A percentile compares a stretch with the other conserved stretches of the same genome.
These are phyloP conservation scores for Nemania diffusa DNA, from an alignment of 2,329 filamentous ascomycete species.

Conservation along the genomic window DNA sequence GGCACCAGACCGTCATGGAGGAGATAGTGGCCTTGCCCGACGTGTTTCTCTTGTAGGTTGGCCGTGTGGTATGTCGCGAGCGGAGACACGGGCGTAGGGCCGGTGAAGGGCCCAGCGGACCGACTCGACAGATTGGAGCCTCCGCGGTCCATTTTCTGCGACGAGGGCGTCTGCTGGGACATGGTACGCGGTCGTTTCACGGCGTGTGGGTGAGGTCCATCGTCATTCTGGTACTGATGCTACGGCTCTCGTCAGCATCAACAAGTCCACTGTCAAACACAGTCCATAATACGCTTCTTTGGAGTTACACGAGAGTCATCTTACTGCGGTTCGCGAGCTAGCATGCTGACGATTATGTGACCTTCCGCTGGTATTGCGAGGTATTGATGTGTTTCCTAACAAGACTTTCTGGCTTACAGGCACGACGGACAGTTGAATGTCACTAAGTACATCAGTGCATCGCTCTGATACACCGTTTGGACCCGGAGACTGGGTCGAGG, in stretches of 20 bases:
- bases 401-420: slow-evolving; percentile 43
- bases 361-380: slow-evolving; percentile 44
- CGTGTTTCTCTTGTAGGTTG: slow-evolving; percentile 32
- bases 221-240: slow-evolving; percentile 43
- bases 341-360: slow-evolving; percentile 40
- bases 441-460: slow-evolving; percentile 40
- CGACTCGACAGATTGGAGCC: slow-evolving; percentile 56
- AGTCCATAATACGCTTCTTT: not conserved
- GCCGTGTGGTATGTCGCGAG: slow-evolving; percentile 45
- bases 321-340: slow-evolving; percentile 45
- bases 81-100: slow-evolving; percentile 51
- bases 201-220: slow-evolving; percentile 44
- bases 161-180: slow-evolving; percentile 49
- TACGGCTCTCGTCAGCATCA: slow-evolving; percentile 42
- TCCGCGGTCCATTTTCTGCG: slow-evolving; percentile 58
- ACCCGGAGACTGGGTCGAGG: slow-evolving; percentile 39
- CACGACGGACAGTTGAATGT: slow-evolving; percentile 46
- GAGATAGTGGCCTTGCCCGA: slow-evolving; percentile 46
- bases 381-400: slow-evolving; percentile 47
- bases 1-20: slow-evolving; percentile 49
- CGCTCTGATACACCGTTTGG: slow-evolving; percentile 40
- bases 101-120: slow-evolving; percentile 54
- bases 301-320: slow-evolving; percentile 36
- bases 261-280: no score
- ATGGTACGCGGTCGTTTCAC: slow-evolving; percentile 51